Conservation (phyloP, 148 eudicot species). For the Oxyria digyna region DNA sequence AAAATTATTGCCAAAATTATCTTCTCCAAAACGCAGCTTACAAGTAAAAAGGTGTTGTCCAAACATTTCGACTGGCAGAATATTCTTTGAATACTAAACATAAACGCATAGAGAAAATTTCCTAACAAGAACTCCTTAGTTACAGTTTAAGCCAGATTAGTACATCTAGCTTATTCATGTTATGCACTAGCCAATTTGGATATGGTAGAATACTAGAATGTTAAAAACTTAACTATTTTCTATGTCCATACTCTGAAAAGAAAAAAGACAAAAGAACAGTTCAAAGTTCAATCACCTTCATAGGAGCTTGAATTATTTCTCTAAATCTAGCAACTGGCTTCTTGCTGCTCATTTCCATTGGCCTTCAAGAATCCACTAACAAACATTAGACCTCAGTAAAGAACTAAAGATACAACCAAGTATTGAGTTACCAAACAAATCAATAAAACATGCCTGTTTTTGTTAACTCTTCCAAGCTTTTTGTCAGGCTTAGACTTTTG, state of each 20-base stretch:
- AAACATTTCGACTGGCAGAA: too few relatives aligned
- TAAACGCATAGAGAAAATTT: neutral
- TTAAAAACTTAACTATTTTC: neutral
- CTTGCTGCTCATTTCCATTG: conserved; percentile 81
- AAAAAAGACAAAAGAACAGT: neutral
- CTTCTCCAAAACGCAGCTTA: neutral
- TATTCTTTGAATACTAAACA: too few relatives aligned
- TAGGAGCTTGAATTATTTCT: conserved; percentile 88
- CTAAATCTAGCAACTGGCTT: conserved; percentile 67
- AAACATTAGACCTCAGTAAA: neutral
- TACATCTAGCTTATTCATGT: neutral
- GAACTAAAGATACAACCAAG: neutral
- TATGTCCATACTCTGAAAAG: neutral
- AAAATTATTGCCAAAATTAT: neutral
- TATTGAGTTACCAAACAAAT: neutral
- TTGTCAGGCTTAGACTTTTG: conserved; percentile 30
- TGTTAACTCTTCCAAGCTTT: conserved; percentile 54
- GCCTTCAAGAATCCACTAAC: conserved; percentile 35
- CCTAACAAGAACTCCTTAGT: neutral
- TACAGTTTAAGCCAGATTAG: neutral
- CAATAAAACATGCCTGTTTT: conserved; percentile 47
- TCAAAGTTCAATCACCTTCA: conserved; percentile 34
- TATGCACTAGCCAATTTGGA: neutral
- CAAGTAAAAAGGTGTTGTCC: neutral
- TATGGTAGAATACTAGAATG: neutral